A percentile compares a stretch with the other conserved stretches of the same genome.
Conservation (phyloP, 495 filamentous ascomycete species). For the Neurospora sp. region DNA sequence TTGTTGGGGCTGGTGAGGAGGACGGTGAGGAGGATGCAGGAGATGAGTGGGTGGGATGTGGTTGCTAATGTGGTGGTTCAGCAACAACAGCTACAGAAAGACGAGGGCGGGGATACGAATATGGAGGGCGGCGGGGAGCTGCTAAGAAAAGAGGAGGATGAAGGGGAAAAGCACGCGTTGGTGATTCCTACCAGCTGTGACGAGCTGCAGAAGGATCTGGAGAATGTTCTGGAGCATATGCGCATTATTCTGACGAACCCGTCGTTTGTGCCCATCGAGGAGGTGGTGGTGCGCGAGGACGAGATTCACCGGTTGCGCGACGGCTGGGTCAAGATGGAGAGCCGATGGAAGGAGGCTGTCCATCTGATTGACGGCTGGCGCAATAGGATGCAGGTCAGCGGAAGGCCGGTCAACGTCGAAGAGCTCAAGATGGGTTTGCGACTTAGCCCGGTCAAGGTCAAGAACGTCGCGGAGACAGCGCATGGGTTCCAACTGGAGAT, state of each 20-base stretch:
- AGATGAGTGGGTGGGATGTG: constrained; percentile 60
- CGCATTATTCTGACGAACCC: constrained; percentile 82
- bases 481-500: constrained; percentile 28
- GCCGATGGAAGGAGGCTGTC: constrained; percentile 79
- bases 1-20: constrained; percentile 62
- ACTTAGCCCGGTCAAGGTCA: constrained; percentile 50
- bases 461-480: constrained; percentile 38
- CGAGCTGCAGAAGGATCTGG: constrained; percentile 61
- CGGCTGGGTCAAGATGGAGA: constrained; percentile 87
- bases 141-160: constrained; percentile 3
- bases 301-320: constrained; percentile 73
- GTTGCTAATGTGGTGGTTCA: neutral
- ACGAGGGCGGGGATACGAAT: constrained; percentile 27
- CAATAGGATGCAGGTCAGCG: constrained; percentile 65
- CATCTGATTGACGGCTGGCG: constrained; percentile 91
- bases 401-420: constrained; percentile 71
- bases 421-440: constrained; percentile 69
- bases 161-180: constrained; percentile 30
- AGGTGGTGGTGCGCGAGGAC: constrained; percentile 81
- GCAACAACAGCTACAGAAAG: constrained; percentile 7
- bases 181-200: constrained; percentile 54
- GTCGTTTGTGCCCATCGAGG: constrained; percentile 90
- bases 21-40: constrained; percentile 60
- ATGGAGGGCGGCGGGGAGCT: constrained; percentile 17
- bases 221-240: constrained; percentile 65